Conservation (phyloP, 2,329 filamentous ascomycete genomes). For the Cadophora malorum region DNA sequence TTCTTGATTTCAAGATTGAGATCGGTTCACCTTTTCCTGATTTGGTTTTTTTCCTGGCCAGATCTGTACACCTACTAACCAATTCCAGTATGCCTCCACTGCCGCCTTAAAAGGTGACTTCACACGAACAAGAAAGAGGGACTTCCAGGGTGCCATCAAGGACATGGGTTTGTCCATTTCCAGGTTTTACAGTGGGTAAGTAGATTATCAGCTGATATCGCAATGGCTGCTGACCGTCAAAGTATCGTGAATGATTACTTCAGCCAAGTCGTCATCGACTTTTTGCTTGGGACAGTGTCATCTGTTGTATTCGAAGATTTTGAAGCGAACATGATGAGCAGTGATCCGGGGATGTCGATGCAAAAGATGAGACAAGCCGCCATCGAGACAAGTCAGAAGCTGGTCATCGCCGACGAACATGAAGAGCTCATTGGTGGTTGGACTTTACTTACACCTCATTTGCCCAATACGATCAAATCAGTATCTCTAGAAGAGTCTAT, state of each 20-base stretch:
- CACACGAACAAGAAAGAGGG: slow-evolving; percentile 86
- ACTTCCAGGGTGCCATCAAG: slow-evolving; percentile 89
- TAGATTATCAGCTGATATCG: slow-evolving; percentile 1
- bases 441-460: slow-evolving; percentile 81
- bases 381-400: slow-evolving; percentile 85
- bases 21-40: neutral
- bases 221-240: slow-evolving; percentile 20
- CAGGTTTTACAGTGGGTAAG: slow-evolving; percentile 71
- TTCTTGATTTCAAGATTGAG: neutral
- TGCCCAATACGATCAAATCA: slow-evolving; percentile 71
- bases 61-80: neutral
- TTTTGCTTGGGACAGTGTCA: slow-evolving; percentile 86
- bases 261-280: slow-evolving; percentile 93
- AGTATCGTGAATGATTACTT: slow-evolving; percentile 99
- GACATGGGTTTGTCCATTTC: slow-evolving; percentile 90
- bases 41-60: neutral
- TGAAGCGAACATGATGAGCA: slow-evolving; percentile 89
- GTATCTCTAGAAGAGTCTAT: slow-evolving; percentile 87
- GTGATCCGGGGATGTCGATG: slow-evolving; percentile 89
- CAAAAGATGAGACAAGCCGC: slow-evolving; percentile 84
- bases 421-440: slow-evolving; percentile 91
- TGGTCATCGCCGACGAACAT: slow-evolving; percentile 81
- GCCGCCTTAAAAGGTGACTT: slow-evolving; percentile 97
- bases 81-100: slow-evolving; percentile 84
- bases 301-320: slow-evolving; percentile 91